Conservation (phyloP, 2,329 filamentous ascomycete species). For the Thyridium curvatum region DNA sequence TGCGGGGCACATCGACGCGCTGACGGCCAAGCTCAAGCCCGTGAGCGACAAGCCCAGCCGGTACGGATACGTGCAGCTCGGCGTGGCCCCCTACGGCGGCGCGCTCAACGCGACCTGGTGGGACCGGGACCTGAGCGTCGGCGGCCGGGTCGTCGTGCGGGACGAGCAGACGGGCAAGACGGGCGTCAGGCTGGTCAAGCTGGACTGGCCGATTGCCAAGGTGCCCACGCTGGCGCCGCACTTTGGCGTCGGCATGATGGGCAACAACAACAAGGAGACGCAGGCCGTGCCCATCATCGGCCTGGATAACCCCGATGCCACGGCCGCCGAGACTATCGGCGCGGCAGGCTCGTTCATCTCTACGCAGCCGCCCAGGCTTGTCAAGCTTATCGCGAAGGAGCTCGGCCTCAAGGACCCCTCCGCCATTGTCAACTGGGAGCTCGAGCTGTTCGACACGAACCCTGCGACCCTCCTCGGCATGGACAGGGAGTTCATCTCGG, state of each 20-base stretch:
- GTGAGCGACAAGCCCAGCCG: slow-evolving; percentile 78
- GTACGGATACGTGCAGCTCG: slow-evolving; percentile 82
- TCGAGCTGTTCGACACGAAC: slow-evolving; percentile 89
- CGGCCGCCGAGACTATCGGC: slow-evolving; percentile 42
- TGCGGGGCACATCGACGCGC: slow-evolving; percentile 86
- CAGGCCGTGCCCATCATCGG: slow-evolving; percentile 93
- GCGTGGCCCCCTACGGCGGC: slow-evolving; percentile 88
- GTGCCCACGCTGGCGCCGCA: slow-evolving; percentile 91
- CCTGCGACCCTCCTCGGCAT: slow-evolving; percentile 78
- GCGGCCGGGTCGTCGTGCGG: slow-evolving; percentile 79
- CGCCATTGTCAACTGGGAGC: slow-evolving; percentile 89
- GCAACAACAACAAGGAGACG: slow-evolving; percentile 74
- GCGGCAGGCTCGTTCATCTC: slow-evolving; percentile 65
- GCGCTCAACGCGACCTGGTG: slow-evolving; percentile 88
- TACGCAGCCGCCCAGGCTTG: slow-evolving; percentile 79
- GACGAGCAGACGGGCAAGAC: slow-evolving; percentile 70
- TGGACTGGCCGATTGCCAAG: slow-evolving; percentile 90
- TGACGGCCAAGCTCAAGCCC: slow-evolving; percentile 88
- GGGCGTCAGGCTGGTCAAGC: slow-evolving; percentile 73
- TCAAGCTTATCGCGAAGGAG: slow-evolving; percentile 73
- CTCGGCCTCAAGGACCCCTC: slow-evolving; percentile 68
- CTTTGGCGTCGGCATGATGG: slow-evolving; percentile 72
- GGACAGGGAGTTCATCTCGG: slow-evolving; percentile 91
- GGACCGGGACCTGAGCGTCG: slow-evolving; percentile 90
- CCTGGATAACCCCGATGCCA: slow-evolving; percentile 62